Evolutionary conservation across 768 basidiomycete genomes (phyloP).

Genomic region (Tricholoma sp.): DNA sequence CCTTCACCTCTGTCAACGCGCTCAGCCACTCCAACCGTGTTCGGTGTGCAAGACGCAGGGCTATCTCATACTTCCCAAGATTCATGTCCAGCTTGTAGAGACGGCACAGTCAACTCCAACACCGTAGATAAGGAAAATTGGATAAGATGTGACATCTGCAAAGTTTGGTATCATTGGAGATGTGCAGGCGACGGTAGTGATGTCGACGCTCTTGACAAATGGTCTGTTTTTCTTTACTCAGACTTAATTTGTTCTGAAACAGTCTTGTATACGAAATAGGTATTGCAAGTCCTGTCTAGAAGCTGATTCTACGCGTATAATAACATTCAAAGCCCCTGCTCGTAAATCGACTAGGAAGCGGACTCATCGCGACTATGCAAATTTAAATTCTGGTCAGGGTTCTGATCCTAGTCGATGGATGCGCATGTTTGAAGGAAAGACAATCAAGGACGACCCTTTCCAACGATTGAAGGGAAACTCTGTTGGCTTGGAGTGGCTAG

Average conservation of each 20-base stretch:
- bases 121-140: constrained; percentile 61
- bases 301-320: constrained; percentile 53
- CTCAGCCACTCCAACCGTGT: constrained; percentile 24
- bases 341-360: constrained; percentile 80
- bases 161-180: constrained; percentile 81
- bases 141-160: constrained; percentile 81
- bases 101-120: constrained; percentile 23
- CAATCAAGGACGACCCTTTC: constrained; percentile 59
- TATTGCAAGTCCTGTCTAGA: constrained; percentile 63
- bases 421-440: constrained; percentile 63
- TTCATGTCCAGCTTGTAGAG: constrained; percentile 50
- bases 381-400: constrained; percentile 59
- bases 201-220: constrained; percentile 70
- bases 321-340: constrained; percentile 72
- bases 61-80: constrained; percentile 19
- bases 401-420: constrained; percentile 66
- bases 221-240: constrained; percentile 37
- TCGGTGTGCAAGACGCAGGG: constrained; percentile 21
- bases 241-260: background rate
- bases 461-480: constrained; percentile 61
- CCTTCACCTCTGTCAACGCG: constrained; percentile 21
- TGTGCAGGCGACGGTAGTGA: constrained; percentile 68
- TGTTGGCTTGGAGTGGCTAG: constrained; percentile 71
- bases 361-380: constrained; percentile 74
- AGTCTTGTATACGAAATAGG: constrained; percentile 34